Percentiles rank a stretch among this genome's conserved stretches.
phyloP scores from a whole-genome alignment of 2,329 filamentous ascomycete species.

The Alternaria panax region DNA sequence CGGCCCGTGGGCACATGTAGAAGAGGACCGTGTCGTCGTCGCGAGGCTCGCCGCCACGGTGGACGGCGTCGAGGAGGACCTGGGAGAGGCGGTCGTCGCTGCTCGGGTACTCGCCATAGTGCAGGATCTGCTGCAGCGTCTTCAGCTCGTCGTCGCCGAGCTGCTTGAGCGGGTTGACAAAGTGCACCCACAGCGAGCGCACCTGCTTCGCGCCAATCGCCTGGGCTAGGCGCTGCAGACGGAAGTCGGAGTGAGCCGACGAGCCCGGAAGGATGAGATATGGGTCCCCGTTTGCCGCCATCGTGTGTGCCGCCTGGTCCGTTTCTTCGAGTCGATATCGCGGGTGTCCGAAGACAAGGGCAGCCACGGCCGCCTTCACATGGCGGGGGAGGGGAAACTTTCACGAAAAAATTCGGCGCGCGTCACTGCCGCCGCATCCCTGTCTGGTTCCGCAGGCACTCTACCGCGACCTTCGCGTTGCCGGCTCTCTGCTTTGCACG shows the following conservation, averaged over 20 bases:
- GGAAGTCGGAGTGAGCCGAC: constrained; percentile 63
- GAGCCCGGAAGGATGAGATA: constrained; percentile 60
- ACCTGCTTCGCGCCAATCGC: constrained; percentile 57
- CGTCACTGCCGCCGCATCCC: constrained; percentile 8
- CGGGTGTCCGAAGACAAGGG: constrained; percentile 28
- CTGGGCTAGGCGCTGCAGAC: constrained; percentile 55
- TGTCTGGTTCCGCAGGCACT: not conserved
- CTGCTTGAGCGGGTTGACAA: constrained; percentile 54
- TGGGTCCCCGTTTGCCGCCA: constrained; percentile 43
- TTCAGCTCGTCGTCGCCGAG: constrained; percentile 56
- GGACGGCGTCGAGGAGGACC: constrained; percentile 55
- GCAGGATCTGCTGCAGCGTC: constrained; percentile 66
- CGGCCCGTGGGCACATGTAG: constrained; percentile 80
- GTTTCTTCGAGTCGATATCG: constrained; percentile 17
- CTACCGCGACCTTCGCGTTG: not conserved
- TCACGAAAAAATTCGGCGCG: constrained; percentile 26
- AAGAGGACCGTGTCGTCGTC: constrained; percentile 65
- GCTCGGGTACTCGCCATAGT: constrained; percentile 64
- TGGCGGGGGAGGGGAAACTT: constrained; percentile 17
- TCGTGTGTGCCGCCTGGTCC: constrained; percentile 26
- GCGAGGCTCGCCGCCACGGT: constrained; percentile 58
- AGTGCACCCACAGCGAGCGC: constrained; percentile 61
- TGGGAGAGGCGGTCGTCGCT: constrained; percentile 55
- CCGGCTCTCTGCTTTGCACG: too few relatives aligned
- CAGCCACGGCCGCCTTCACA: constrained; percentile 13